Evolutionary conservation across 73 alveolate species (phyloP).

Genomic region (Tetrahymena borealis): DNA sequence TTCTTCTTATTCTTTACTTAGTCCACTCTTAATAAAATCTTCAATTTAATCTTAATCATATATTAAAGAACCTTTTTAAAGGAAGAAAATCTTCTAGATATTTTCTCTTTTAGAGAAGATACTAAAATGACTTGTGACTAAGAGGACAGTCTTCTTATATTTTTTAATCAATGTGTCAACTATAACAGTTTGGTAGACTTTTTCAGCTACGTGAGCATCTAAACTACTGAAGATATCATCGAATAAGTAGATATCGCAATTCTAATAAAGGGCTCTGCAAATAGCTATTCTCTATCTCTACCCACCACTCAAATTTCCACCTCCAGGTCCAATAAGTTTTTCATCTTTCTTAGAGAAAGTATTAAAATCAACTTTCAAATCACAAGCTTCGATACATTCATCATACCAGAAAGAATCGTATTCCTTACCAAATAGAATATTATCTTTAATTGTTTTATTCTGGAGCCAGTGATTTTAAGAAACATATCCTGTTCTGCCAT

Average conservation of each 20-base stretch:
- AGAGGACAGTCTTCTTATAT: slow-evolving; percentile 44
- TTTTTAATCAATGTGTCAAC: slow-evolving; percentile 50
- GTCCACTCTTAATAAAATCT: slow-evolving; percentile 56
- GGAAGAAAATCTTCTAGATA: slow-evolving; percentile 11
- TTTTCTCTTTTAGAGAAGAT: slow-evolving; percentile 20
- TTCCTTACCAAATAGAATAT: slow-evolving; percentile 67
- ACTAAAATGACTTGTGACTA: slow-evolving; percentile 59
- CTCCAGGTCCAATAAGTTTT: slow-evolving; percentile 76
- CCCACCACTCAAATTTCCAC: slow-evolving; percentile 83
- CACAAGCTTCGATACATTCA: slow-evolving; percentile 63
- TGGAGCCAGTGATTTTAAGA: slow-evolving; percentile 79
- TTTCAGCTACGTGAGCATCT: slow-evolving; percentile 67
- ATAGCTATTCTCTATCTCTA: slow-evolving; percentile 75
- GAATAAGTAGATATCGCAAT: slow-evolving; percentile 67
- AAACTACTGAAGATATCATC: slow-evolving; percentile 81
- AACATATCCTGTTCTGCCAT: slow-evolving; percentile 59
- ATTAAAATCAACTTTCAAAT: slow-evolving; percentile 63
- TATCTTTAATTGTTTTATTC: slow-evolving; percentile 77
- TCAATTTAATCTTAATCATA: slow-evolving; percentile 64
- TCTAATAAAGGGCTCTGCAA: slow-evolving; percentile 74
- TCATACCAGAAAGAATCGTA: slow-evolving; percentile 63
- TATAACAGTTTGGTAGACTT: slow-evolving; percentile 57
- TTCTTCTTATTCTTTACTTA: slow-evolving; percentile 22
- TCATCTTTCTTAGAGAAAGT: slow-evolving; percentile 63
- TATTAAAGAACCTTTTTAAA: slow-evolving; percentile 10